These are phyloP conservation scores for Aspergillus wentii DNA, from an alignment of 495 filamentous ascomycete species.

Conservation along the genomic window DNA sequence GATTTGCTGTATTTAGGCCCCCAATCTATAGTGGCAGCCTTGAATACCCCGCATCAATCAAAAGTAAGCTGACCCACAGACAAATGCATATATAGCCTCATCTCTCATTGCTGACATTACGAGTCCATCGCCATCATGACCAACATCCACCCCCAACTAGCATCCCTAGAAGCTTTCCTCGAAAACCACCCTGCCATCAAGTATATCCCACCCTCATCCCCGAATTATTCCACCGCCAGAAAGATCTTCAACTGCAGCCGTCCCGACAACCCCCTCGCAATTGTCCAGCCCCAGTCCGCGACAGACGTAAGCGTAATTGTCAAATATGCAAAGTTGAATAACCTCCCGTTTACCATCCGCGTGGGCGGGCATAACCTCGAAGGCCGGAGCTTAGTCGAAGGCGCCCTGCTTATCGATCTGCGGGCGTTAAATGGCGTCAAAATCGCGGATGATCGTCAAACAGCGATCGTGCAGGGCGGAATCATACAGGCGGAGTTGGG, in stretches of 20 bases:
- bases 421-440: slow-evolving; percentile 23
- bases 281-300: slow-evolving; percentile 26
- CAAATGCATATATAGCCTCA: too few species aligned
- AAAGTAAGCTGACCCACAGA: too few species aligned
- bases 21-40: too few species aligned
- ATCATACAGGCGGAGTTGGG: slow-evolving; percentile 22
- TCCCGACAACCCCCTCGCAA: slow-evolving; percentile 17
- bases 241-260: slow-evolving; percentile 11
- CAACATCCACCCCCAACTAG: too few species aligned
- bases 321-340: slow-evolving; percentile 9
- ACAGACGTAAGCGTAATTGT: slow-evolving; percentile 24
- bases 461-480: slow-evolving; percentile 30
- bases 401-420: slow-evolving; percentile 31
- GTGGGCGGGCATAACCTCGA: slow-evolving; percentile 33
- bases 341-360: slow-evolving; percentile 30
- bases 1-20: too few species aligned
- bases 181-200: slow-evolving; percentile 16
- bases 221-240: slow-evolving; percentile 11
- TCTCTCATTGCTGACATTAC: too few species aligned
- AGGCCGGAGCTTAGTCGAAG: slow-evolving; percentile 17
- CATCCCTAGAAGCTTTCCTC: slow-evolving; percentile 12
- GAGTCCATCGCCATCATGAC: too few species aligned
- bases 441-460: slow-evolving; percentile 16
- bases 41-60: too few species aligned
- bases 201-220: slow-evolving; percentile 16